Conservation (phyloP, 2,329 filamentous ascomycete genomes). For the Daldinia sp. region DNA sequence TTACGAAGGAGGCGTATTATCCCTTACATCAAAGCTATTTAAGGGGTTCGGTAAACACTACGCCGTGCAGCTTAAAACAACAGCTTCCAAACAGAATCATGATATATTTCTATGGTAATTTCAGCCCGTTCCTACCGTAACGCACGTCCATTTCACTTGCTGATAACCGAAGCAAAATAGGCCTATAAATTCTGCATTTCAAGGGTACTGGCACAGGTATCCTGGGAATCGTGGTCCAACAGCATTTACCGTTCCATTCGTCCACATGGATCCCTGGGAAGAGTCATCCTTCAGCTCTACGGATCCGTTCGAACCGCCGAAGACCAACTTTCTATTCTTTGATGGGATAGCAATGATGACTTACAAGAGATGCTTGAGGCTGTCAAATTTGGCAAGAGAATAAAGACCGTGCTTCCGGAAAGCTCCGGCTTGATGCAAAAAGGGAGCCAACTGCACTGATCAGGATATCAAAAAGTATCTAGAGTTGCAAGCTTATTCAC, state of each 20-base stretch:
- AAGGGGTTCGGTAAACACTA: conserved; percentile 30
- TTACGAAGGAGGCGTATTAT: conserved; percentile 60
- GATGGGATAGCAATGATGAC: conserved; percentile 59
- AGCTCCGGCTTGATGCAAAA: conserved; percentile 59
- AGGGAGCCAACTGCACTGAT: conserved; percentile 36
- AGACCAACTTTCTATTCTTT: conserved; percentile 73
- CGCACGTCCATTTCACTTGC: background rate
- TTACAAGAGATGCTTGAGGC: conserved; percentile 47
- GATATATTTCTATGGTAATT: conserved; percentile 40
- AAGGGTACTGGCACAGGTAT: conserved; percentile 44
- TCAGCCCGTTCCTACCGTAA: background rate
- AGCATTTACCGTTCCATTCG: conserved; percentile 52
- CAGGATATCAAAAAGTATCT: conserved; percentile 44
- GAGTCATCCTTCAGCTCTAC: conserved; percentile 70
- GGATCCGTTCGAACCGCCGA: conserved; percentile 72
- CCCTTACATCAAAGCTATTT: conserved; percentile 36
- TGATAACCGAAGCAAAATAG: conserved; percentile 6
- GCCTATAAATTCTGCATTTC: conserved; percentile 37
- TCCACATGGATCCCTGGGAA: conserved; percentile 71
- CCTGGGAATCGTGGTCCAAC: conserved; percentile 35
- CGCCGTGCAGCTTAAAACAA: conserved; percentile 42
- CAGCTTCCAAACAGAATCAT: conserved; percentile 35
- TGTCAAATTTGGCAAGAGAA: conserved; percentile 30
- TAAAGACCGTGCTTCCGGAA: conserved; percentile 26
- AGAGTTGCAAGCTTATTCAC: conserved; percentile 42